These are phyloP conservation scores for Cutaneotrichosporon daszewskae DNA, from an alignment of 1,284 basidiomycete species.

Conservation along the genomic window DNA sequence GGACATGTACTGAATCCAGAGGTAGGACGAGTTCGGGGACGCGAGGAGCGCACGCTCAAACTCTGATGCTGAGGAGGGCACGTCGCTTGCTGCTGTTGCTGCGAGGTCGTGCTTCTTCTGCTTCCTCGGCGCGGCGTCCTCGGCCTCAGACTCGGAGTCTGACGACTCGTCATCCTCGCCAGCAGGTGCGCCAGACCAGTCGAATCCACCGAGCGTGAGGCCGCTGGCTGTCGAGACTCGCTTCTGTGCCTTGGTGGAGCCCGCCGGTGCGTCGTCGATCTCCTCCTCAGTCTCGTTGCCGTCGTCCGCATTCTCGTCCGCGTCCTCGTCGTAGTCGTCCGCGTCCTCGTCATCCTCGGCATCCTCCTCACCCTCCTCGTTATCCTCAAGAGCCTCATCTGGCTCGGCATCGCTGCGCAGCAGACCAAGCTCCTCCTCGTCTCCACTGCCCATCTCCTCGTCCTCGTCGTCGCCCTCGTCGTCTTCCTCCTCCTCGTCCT, in stretches of 20 bases:
- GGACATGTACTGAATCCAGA: constrained; percentile 99
- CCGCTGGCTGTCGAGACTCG: constrained; percentile 25
- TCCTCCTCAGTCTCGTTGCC: constrained; percentile 23
- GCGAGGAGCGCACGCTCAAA: constrained; percentile 90
- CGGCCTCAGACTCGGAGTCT: constrained; percentile 51
- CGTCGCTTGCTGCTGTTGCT: constrained; percentile 67
- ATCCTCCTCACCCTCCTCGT: constrained; percentile 51
- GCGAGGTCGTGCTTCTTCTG: constrained; percentile 69
- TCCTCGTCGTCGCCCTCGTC: constrained; percentile 36
- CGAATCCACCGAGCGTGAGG: constrained; percentile 50
- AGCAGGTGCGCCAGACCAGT: constrained; percentile 50
- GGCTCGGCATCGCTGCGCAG: constrained; percentile 30
- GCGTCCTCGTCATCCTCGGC: constrained; percentile 25
- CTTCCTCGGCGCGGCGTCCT: constrained; percentile 14
- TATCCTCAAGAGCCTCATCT: constrained; percentile 36
- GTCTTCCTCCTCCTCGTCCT: constrained; percentile 24
- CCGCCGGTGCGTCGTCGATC: constrained; percentile 15
- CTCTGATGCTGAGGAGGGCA: constrained; percentile 85
- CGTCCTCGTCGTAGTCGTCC: constrained; percentile 14
- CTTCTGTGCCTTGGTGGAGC: constrained; percentile 20
- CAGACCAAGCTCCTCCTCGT: no score
- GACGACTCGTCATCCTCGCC: constrained; percentile 46
- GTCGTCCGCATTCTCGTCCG: constrained; percentile 26
- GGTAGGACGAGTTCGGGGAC: constrained; percentile 95
- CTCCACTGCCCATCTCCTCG: no score